A percentile compares a stretch with the other conserved stretches of the same genome.
Evolutionary conservation across 179 eudicot species (phyloP).

Genomic region (Silene noctiflora): DNA sequence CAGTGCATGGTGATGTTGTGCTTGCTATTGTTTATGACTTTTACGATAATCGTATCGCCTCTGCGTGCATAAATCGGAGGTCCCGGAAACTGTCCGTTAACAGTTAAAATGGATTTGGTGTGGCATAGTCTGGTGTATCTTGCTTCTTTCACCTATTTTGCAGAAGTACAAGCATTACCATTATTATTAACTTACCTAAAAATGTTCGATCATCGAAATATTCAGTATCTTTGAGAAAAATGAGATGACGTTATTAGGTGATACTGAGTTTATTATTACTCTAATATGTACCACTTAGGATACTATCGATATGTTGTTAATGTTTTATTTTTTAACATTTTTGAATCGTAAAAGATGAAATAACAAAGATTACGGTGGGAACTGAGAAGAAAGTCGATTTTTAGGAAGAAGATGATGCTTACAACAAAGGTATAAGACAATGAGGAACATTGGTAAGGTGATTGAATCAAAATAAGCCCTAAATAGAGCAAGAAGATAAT

Average conservation of each 20-base stretch:
- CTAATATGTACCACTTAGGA: too few species aligned
- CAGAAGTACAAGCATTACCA: background rate
- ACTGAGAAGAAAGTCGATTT: background rate
- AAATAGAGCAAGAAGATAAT: slow-evolving; percentile 7
- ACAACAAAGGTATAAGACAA: slow-evolving; percentile 22
- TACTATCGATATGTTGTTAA: too few species aligned
- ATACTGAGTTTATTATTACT: too few species aligned
- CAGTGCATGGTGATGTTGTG: slow-evolving; percentile 45
- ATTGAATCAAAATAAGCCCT: slow-evolving; percentile 7
- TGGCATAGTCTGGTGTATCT: slow-evolving; percentile 38
- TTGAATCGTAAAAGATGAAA: too few species aligned
- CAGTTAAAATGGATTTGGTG: slow-evolving; percentile 36
- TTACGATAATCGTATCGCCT: slow-evolving; percentile 34
- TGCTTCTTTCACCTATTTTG: slow-evolving; percentile 35
- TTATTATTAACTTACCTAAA: background rate
- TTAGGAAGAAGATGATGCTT: slow-evolving; percentile 14
- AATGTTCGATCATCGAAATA: too few species aligned
- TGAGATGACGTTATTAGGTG: background rate
- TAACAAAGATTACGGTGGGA: too few species aligned
- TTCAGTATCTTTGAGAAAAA: background rate
- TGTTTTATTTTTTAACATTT: too few species aligned
- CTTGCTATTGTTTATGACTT: slow-evolving; percentile 33
- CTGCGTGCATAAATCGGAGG: slow-evolving; percentile 37
- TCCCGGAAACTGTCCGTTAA: slow-evolving; percentile 44
- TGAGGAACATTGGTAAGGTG: background rate